These are phyloP conservation scores for Coemansia javaensis DNA, from an alignment of 192 early-diverging fungal species.

Conservation along the genomic window DNA sequence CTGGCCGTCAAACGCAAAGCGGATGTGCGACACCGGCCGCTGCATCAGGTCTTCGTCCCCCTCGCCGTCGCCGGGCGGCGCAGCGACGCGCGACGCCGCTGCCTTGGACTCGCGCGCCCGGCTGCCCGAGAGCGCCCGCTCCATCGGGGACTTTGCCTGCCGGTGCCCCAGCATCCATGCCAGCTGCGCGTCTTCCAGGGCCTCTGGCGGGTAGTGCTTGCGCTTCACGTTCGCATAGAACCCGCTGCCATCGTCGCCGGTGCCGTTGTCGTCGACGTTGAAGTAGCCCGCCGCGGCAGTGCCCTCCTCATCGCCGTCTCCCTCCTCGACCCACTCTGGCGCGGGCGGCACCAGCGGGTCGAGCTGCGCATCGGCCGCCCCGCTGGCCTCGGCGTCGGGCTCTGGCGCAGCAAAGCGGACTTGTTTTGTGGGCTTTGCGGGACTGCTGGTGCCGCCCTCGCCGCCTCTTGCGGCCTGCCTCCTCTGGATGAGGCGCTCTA, in stretches of 20 bases:
- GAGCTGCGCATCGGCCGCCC: slow-evolving; percentile 5
- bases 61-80: background rate
- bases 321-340: slow-evolving; percentile 29
- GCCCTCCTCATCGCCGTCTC: background rate
- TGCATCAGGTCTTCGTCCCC: slow-evolving; percentile 13
- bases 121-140: slow-evolving; percentile 10
- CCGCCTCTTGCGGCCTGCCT: slow-evolving; percentile 1
- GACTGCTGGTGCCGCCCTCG: background rate
- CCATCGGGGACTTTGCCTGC: slow-evolving; percentile 44
- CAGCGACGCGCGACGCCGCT: background rate
- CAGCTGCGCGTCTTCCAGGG: slow-evolving; percentile 49
- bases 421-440: slow-evolving; percentile 2
- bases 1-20: slow-evolving; percentile 79
- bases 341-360: slow-evolving; percentile 32
- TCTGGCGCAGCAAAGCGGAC: slow-evolving; percentile 21
- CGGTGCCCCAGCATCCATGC: slow-evolving; percentile 48
- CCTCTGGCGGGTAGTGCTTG: slow-evolving; percentile 33
- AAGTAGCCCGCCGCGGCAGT: background rate
- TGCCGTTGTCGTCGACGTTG: slow-evolving; percentile 30
- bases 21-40: slow-evolving; percentile 47
- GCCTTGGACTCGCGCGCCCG: slow-evolving; percentile 7
- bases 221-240: slow-evolving; percentile 38
- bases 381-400: slow-evolving; percentile 8
- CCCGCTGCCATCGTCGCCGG: slow-evolving; percentile 19
- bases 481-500: slow-evolving; percentile 58